Evolutionary conservation across 805 yeast genomes (phyloP), one percentile per base, ranked within the genome.

Genomic region (Nakazawaea molendinolei): DNA sequence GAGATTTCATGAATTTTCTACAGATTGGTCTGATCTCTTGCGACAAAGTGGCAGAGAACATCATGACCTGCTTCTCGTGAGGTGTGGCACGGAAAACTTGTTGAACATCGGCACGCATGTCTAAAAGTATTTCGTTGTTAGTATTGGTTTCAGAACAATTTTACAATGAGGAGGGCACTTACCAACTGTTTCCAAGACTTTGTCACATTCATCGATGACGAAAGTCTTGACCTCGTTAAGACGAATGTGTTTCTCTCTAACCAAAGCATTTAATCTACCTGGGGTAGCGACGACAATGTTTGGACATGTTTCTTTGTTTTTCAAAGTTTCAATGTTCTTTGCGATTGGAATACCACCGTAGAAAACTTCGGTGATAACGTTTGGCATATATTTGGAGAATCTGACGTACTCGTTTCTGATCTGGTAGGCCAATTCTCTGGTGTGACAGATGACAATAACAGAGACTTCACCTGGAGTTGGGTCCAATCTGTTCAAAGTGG

Each of bases 61-160:
- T 90, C 97, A 92, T 89, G 39, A 92, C 97, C 70, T 90, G 98
- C 67, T 90, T 90, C 61, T 90, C 95, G 65, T 85, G 95, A 48
- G 98, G 98, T 35, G 98, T 90, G 43, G 85, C 85, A 63, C 96
- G 81, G 79, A 92, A 90, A 47, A 92, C 84, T 59, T 90, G 97
- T 71, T 90, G 98, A 41, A 90, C 96, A 58, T 90, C 98, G 62
- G 95, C 81, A 73, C 98, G 85, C 98, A 90, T 90, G 53, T 83
- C 94, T 53, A 80, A 55, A 38, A n/a, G n/a, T n/a, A n/a, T 78
- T 69, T 14, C 16, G 16, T n/a, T 15, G 35, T 31, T 36, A 36
- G 34, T 31, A 36, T 5, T 23, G 23, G 13, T 23, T 21, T 35
- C n/a, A 16, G 20, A 18, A 15, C 13, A 16, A 8, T 18, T 15